These are phyloP conservation scores for Cladophialophora psammophila DNA, from an alignment of 2,329 filamentous ascomycete species.

Conservation along the genomic window DNA sequence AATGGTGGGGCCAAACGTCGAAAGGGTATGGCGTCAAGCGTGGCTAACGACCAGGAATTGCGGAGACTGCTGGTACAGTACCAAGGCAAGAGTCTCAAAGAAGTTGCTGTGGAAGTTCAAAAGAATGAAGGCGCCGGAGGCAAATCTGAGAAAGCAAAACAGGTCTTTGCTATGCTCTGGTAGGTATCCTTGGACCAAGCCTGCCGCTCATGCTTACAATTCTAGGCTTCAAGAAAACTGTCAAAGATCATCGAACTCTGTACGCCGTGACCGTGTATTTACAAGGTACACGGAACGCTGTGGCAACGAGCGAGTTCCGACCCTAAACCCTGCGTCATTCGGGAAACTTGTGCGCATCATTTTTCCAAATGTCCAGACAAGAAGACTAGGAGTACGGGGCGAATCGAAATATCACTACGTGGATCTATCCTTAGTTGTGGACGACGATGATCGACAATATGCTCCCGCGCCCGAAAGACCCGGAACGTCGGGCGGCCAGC, in stretches of 20 bases:
- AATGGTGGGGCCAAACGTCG: slow-evolving; percentile 50
- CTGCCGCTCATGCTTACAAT: slow-evolving; percentile 14
- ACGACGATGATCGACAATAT: slow-evolving; percentile 38
- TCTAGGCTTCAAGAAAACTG: slow-evolving; percentile 57
- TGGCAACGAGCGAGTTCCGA: slow-evolving; percentile 90
- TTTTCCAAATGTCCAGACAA: slow-evolving; percentile 92
- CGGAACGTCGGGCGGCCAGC: slow-evolving; percentile 33
- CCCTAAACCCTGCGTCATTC: slow-evolving; percentile 95
- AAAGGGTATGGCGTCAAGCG: slow-evolving; percentile 56
- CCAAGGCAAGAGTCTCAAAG: slow-evolving; percentile 53
- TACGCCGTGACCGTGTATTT: slow-evolving; percentile 91
- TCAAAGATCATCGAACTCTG: slow-evolving; percentile 65
- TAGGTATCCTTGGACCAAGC: slow-evolving; percentile 42
- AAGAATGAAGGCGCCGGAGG: slow-evolving; percentile 58
- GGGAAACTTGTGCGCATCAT: slow-evolving; percentile 96
- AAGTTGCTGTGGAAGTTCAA: slow-evolving; percentile 58
- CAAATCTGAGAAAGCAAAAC: slow-evolving; percentile 60
- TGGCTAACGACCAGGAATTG: slow-evolving; percentile 59
- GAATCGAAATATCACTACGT: slow-evolving; percentile 98
- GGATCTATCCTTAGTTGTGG: slow-evolving; percentile 52
- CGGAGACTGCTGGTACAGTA: slow-evolving; percentile 57
- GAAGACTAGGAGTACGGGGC: slow-evolving; percentile 87
- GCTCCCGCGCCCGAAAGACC: slow-evolving; percentile 29
- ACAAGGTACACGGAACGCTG: slow-evolving; percentile 93
- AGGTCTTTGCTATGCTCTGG: slow-evolving; percentile 62